phyloP scores from a whole-genome alignment of 495 filamentous ascomycete genomes.

The Aspergillus wentii region DNA sequence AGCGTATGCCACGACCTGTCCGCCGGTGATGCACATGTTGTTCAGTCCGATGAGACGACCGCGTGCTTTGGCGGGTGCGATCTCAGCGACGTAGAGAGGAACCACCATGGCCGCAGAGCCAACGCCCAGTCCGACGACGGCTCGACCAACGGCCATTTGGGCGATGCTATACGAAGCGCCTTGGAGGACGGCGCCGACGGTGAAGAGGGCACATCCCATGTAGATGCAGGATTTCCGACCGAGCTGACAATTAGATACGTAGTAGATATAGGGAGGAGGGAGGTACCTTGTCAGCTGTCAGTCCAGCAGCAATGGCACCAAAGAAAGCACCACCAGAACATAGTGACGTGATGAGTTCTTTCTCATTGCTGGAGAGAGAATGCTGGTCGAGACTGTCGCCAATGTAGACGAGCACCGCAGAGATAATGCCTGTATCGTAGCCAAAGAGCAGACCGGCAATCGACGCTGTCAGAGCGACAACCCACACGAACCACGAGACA shows the following conservation, averaged over 20 bases:
- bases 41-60: conserved; percentile 52
- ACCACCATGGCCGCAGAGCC: conserved; percentile 49
- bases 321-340: conserved; percentile 44
- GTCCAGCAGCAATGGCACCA: conserved; percentile 44
- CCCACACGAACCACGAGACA: conserved; percentile 27
- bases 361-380: conserved; percentile 26
- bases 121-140: conserved; percentile 49
- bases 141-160: conserved; percentile 45
- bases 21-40: conserved; percentile 50
- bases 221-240: conserved; percentile 46
- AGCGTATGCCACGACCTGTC: conserved; percentile 46
- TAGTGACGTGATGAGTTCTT: conserved; percentile 45
- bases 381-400: conserved; percentile 25
- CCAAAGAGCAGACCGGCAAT: conserved; percentile 38
- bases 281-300: conserved; percentile 34
- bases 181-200: conserved; percentile 37
- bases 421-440: conserved; percentile 48
- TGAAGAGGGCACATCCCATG: conserved; percentile 42
- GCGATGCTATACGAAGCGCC: conserved; percentile 38
- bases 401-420: conserved; percentile 40
- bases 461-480: conserved; percentile 31
- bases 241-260: conserved; percentile 18
- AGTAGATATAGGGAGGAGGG: not conserved
- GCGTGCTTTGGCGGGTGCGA: conserved; percentile 46
- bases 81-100: conserved; percentile 42